Conservation (phyloP, 805 yeast genomes). For the Yarrowia deformans region DNA sequence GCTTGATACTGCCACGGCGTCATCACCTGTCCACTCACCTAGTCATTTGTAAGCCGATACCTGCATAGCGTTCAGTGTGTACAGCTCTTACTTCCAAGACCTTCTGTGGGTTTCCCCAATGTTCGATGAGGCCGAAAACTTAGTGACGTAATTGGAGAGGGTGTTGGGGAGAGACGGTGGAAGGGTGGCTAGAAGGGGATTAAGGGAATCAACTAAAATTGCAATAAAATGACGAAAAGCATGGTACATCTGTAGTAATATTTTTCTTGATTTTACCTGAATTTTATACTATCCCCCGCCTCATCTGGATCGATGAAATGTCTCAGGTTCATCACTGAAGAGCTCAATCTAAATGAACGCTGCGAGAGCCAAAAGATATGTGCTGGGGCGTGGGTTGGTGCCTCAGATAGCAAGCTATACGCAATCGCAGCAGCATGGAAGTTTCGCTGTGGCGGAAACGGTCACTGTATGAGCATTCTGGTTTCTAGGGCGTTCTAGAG, state of each 20-base stretch:
- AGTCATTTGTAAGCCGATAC: too few species aligned
- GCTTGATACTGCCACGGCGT: not conserved
- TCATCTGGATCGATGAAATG: not conserved
- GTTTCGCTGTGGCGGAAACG: not conserved
- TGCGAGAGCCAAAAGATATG: not conserved
- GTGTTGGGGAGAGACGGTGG: too few species aligned
- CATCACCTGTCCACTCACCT: too few species aligned
- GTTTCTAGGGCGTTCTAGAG: not conserved
- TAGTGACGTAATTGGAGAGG: constrained; percentile 14
- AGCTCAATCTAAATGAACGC: not conserved
- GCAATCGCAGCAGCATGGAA: constrained; percentile 17
- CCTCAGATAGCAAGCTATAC: constrained; percentile 11
- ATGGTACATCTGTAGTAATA: too few species aligned
- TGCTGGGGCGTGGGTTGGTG: constrained; percentile 16
- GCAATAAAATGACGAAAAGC: not conserved
- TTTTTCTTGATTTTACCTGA: not conserved
- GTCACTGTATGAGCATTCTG: not conserved
- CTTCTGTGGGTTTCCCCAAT: constrained; percentile 24
- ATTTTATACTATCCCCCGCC: not conserved
- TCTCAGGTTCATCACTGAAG: not conserved
- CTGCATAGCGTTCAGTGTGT: not conserved
- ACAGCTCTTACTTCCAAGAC: constrained; percentile 27
- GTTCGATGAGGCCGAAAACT: constrained; percentile 14
- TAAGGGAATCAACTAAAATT: not conserved
- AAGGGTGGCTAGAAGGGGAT: not conserved